Percentiles rank a stretch among this genome's conserved stretches.
These are phyloP conservation scores for Ambrosia artemisiifolia DNA, from an alignment of 129 eudicot genomes.

Conservation along the genomic window DNA sequence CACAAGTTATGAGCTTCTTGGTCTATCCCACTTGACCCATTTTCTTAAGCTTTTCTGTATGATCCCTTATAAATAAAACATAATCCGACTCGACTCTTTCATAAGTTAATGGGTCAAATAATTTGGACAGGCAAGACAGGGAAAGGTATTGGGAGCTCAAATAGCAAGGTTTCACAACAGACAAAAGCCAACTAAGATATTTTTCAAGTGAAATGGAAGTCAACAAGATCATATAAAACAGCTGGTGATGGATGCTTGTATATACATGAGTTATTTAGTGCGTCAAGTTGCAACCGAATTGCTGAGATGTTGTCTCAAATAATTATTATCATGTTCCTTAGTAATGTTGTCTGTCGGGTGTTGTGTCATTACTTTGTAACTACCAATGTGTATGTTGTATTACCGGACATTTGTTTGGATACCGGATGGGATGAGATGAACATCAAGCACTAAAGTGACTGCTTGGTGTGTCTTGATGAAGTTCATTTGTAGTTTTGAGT, in stretches of 20 bases:
- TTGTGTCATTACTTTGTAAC: conserved; percentile 24
- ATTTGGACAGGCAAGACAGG: conserved; percentile 51
- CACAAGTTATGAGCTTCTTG: no score
- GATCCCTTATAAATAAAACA: background rate
- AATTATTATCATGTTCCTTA: background rate
- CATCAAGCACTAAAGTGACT: background rate
- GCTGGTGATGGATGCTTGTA: conserved; percentile 25
- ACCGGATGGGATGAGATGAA: background rate
- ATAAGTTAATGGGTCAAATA: background rate
- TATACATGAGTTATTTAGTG: conserved; percentile 15
- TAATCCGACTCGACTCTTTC: background rate
- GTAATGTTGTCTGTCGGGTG: conserved; percentile 8
- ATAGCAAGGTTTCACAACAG: conserved; percentile 37
- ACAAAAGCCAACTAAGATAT: conserved; percentile 36
- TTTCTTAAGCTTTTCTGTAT: background rate
- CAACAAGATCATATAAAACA: conserved; percentile 31
- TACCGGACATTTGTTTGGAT: background rate
- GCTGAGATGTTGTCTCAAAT: conserved; percentile 20
- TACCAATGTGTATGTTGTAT: conserved; percentile 17
- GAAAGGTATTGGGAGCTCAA: conserved; percentile 45
- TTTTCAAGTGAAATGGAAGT: conserved; percentile 17
- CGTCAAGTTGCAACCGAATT: conserved; percentile 2
- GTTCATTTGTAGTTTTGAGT: background rate
- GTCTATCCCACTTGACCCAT: background rate
- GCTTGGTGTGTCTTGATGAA: conserved; percentile 11